Conservation (phyloP, 2,329 filamentous ascomycete genomes). For the Alternaria tenuissima region DNA sequence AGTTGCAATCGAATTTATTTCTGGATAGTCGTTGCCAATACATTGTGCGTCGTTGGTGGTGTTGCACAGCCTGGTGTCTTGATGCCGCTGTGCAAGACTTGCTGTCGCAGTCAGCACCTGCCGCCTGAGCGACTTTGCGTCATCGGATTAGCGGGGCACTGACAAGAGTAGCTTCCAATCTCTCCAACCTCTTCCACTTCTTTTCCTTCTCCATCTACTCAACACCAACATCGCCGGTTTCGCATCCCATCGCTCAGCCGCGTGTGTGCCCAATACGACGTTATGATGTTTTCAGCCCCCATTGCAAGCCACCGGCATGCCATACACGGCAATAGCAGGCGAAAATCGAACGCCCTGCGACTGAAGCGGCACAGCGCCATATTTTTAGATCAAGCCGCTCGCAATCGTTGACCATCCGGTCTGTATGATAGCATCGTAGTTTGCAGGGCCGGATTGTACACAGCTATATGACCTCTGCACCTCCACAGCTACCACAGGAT, state of each 20-base stretch:
- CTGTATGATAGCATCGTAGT: neutral
- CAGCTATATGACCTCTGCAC: neutral
- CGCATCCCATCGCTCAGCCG: neutral
- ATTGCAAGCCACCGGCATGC: constrained; percentile 13
- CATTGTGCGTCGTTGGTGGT: neutral
- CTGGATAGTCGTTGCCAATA: neutral
- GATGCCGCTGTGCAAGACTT: neutral
- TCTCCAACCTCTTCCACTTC: neutral
- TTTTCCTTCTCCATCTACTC: neutral
- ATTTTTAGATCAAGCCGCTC: constrained; percentile 27
- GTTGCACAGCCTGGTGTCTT: neutral
- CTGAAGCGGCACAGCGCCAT: constrained; percentile 19
- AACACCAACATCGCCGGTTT: neutral
- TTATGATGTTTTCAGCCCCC: constrained; percentile 20
- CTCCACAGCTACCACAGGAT: neutral
- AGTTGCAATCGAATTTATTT: no score
- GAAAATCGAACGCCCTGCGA: constrained; percentile 17
- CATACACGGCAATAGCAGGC: constrained; percentile 15
- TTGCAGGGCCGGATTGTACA: neutral
- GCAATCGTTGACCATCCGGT: neutral
- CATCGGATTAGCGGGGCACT: neutral
- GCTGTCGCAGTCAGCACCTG: neutral
- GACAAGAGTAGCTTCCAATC: neutral
- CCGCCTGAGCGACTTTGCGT: neutral
- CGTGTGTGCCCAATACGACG: neutral